Evolutionary conservation across 2,329 filamentous ascomycete species (phyloP).

Genomic region (Diaporthe eres): DNA sequence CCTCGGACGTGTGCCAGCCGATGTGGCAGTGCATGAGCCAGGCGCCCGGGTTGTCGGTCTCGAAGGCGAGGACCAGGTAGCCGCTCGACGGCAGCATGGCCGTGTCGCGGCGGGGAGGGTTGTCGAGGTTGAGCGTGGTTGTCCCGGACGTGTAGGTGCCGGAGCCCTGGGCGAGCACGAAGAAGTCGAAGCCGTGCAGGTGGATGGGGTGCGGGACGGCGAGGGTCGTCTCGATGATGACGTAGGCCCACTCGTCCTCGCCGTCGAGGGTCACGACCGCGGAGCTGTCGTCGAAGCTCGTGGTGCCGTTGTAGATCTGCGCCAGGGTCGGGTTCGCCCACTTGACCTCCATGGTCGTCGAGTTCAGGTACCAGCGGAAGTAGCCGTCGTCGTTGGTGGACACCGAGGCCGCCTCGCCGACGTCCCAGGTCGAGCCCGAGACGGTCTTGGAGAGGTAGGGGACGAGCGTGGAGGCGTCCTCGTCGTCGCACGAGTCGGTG

Average conservation of each 20-base stretch:
- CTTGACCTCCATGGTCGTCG: conserved; percentile 60
- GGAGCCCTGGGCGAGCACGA: conserved; percentile 51
- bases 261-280: conserved; percentile 49
- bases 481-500: conserved; percentile 52
- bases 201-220: conserved; percentile 57
- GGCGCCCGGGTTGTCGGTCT: conserved; percentile 65
- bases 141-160: conserved; percentile 49
- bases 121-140: conserved; percentile 52
- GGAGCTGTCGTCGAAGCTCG: conserved; percentile 47
- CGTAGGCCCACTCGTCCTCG: conserved; percentile 52
- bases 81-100: conserved; percentile 60
- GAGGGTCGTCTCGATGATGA: conserved; percentile 50
- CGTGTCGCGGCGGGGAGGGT: conserved; percentile 64
- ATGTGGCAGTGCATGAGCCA: conserved; percentile 64
- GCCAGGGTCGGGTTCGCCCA: conserved; percentile 62
- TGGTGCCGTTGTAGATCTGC: conserved; percentile 47
- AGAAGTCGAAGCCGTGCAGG: conserved; percentile 61
- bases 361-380: conserved; percentile 65
- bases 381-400: conserved; percentile 49
- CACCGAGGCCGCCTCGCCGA: conserved; percentile 49
- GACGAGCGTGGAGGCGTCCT: conserved; percentile 50
- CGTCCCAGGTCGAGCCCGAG: conserved; percentile 46
- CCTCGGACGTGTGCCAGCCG: conserved; percentile 64
- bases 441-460: conserved; percentile 54
- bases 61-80: conserved; percentile 64